Evolutionary conservation across 805 yeast species (phyloP).

Genomic region (Saccharomycopsis sp.): DNA sequence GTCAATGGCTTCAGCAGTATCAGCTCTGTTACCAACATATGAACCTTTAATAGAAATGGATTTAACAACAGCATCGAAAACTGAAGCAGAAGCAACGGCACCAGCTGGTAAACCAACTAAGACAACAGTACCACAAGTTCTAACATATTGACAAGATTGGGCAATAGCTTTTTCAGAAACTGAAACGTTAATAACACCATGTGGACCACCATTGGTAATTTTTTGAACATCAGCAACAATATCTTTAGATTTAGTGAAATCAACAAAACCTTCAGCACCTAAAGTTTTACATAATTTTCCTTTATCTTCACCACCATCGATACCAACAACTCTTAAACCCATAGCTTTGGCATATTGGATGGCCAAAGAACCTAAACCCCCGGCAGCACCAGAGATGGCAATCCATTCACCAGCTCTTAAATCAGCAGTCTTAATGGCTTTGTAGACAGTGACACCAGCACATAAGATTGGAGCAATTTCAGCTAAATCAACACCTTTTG

Average conservation of each 20-base stretch:
- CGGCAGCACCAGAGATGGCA: conserved; percentile 70
- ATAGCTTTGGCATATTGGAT: conserved; percentile 67
- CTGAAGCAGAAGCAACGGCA: conserved; percentile 59
- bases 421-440: too few relatives aligned
- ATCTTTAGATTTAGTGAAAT: conserved; percentile 46
- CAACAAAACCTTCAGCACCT: conserved; percentile 59
- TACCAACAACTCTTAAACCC: conserved; percentile 64
- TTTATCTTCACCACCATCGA: conserved; percentile 64
- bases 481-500: too few relatives aligned
- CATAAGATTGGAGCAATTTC: too few relatives aligned
- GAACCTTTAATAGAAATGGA: too few relatives aligned
- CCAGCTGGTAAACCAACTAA: conserved; percentile 79
- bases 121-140: too few relatives aligned
- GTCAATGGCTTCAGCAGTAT: too few relatives aligned
- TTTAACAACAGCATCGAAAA: conserved; percentile 60
- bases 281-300: conserved; percentile 40
- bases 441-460: too few relatives aligned
- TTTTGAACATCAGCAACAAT: too few relatives aligned
- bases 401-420: conserved; percentile 66
- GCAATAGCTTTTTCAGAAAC: too few relatives aligned
- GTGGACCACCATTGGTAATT: too few relatives aligned
- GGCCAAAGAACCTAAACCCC: conserved; percentile 70
- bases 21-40: conserved; percentile 87
- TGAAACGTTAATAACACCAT: conserved; percentile 69
- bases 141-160: too few relatives aligned